phyloP scores from a whole-genome alignment of 2,329 filamentous ascomycete genomes.

The Mollisia scopiformis region DNA sequence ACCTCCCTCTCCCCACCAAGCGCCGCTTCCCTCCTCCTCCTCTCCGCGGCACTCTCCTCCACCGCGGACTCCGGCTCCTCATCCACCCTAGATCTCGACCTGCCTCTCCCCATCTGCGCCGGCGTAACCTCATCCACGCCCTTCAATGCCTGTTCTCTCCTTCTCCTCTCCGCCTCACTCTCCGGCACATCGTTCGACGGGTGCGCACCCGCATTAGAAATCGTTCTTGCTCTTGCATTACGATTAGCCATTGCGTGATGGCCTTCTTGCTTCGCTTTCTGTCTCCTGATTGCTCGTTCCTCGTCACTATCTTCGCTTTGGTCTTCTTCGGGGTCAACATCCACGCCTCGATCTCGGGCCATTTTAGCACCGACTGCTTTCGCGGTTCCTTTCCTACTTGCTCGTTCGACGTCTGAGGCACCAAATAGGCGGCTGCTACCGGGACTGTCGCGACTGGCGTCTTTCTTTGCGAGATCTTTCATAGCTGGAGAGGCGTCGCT shows the following conservation, averaged over 20 bases:
- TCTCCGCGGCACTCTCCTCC: constrained; percentile 73
- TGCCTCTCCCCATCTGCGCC: constrained; percentile 17
- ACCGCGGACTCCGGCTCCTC: constrained; percentile 12
- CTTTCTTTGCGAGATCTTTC: constrained; percentile 35
- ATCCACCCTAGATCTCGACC: neutral
- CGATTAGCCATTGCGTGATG: constrained; percentile 15
- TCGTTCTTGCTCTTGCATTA: neutral
- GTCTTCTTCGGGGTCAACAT: constrained; percentile 13
- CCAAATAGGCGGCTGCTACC: constrained; percentile 29
- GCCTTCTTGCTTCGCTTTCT: constrained; percentile 23
- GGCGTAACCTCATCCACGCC: constrained; percentile 43
- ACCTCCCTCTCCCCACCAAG: constrained; percentile 50
- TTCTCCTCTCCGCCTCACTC: constrained; percentile 70
- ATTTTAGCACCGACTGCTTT: constrained; percentile 25
- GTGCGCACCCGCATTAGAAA: neutral
- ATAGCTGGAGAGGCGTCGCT: constrained; percentile 32
- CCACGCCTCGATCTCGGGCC: constrained; percentile 21
- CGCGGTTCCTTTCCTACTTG: constrained; percentile 13
- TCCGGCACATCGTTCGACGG: constrained; percentile 47
- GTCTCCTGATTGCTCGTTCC: neutral
- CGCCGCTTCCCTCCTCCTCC: constrained; percentile 73
- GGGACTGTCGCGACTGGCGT: constrained; percentile 28
- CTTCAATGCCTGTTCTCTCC: constrained; percentile 59
- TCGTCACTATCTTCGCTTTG: neutral
- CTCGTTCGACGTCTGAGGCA: constrained; percentile 40